Evolutionary conservation across 2,329 filamentous ascomycete genomes (phyloP), one percentile per base, ranked within the genome.

Genomic region (Colletotrichum sojae): DNA sequence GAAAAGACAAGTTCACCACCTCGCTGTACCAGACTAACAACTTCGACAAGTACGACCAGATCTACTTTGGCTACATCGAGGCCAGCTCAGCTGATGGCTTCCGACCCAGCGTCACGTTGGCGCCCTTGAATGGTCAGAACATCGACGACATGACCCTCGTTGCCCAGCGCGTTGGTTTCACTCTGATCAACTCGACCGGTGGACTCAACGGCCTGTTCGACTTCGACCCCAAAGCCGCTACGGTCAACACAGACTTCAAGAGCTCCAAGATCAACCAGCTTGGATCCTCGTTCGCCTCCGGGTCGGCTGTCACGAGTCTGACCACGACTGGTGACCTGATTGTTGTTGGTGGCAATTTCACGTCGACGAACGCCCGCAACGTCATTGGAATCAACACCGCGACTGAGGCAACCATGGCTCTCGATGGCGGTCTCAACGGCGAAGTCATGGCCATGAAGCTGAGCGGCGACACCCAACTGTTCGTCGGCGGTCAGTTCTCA

Each of bases 11-110:
- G 5, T 85, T 90, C 66, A 86, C 88, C 31, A 89, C 85, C 1
- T 86, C 88, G 0, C 83, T 98, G 8, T 97, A 88, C 77, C 96
- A 99, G 80, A 97, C 95, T 18, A 99, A 99, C 81, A 88, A 97
- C 78, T 97, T 91, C 78, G 95, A 98, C 84, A 99, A 99, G 80
- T 98, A 97, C 76, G 96, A 99, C 77, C 91, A 93, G 73, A 90
- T 99, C 67, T 97, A 94, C 81, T 92, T 91, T 73, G 96, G 95
- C 54, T 90, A 90, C 73, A 90, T 99, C 62, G 94, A 98, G 76
- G 90, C 91, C 62, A 90, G 88, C 61, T 91, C 89, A 10, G 84
- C 83, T 71, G 60, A 60, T 43, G 88, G 87, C 20, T 98, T 98
- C 84, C 90, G 90, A 49, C 94, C 95, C 15, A 89, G 89, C 5